Evolutionary conservation across 2,329 filamentous ascomycete genomes (phyloP), one percentile per base, ranked within the genome.

Genomic region (Paraphoma chrysanthemicola): DNA sequence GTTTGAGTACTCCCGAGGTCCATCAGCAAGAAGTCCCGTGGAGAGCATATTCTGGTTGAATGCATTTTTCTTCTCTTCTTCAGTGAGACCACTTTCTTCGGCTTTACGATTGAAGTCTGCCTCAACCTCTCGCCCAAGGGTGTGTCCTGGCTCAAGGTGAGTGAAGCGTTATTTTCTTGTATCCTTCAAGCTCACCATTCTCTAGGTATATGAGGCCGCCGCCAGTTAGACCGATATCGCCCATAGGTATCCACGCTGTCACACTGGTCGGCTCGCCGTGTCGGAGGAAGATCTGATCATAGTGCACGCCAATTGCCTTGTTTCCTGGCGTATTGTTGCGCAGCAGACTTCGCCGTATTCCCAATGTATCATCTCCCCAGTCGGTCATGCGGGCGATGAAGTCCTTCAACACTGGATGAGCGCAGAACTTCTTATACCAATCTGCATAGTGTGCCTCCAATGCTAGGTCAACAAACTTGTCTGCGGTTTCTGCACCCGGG

Each of bases 181-280:
- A 9, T 8, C 3, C 18, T 2, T 14, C 12, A 11, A 29, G 31
- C 63, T 51, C 61, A 69, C 79, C 78, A 44, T 82, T 74, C 60
- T 88, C 85, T 1, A 88, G 74, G 56, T 88, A 88, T 0, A 88
- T 86, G 51, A 88, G 66, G 0, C 86, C 85, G 5, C 86, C 85
- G 0, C 86, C 85, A 44, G 82, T 79, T 5, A 86, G 51, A 17
- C 78, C 76, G 4, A 86, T 68, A 64, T 86, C 82, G 0, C 83
- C 83, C 59, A 86, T 83, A 0, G 84, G 82, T 0, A 86, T 80
- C 85, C 85, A 87, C 0, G 83, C 84, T 3, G 85, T 87, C 0
- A 86, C 72, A 30, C 78, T 80, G 0, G 83, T 85, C 1, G 82
- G 80, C 48, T 85, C 83, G 1, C 84, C 85, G 63, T 85, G 68